Percentiles rank a stretch among this genome's conserved stretches.
These are phyloP conservation scores for Cercophora scortea DNA, from an alignment of 495 filamentous ascomycete species.

Conservation along the genomic window DNA sequence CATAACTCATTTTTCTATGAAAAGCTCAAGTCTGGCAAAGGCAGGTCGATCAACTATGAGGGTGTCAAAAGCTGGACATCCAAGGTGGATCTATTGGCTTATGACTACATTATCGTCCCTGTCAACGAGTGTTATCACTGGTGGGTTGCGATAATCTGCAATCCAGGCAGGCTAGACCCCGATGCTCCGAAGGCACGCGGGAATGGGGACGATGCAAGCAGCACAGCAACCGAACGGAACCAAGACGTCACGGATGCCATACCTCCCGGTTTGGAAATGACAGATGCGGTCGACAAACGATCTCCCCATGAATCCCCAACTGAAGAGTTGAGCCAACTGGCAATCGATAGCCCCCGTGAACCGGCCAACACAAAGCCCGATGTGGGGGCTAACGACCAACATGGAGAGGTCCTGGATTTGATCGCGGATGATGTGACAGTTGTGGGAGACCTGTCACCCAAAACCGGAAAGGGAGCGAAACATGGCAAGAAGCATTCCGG, in stretches of 20 bases:
- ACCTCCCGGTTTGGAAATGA: constrained; percentile 13
- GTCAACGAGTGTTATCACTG: constrained; percentile 85
- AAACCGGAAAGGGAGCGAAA: constrained; percentile 1
- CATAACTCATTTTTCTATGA: constrained; percentile 91
- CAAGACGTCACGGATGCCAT: neutral
- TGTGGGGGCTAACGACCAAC: constrained; percentile 1
- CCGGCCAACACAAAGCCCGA: constrained; percentile 10
- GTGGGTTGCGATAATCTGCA: constrained; percentile 96
- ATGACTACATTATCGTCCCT: constrained; percentile 85
- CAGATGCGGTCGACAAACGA: neutral
- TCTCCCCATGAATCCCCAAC: constrained; percentile 9
- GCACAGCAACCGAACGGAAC: neutral
- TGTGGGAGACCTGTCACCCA: neutral
- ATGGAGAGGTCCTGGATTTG: constrained; percentile 8
- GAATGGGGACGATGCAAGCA: neutral
- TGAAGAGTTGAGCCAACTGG: constrained; percentile 15
- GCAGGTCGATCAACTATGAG: constrained; percentile 60
- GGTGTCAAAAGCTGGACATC: constrained; percentile 85
- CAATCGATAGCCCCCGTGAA: constrained; percentile 14
- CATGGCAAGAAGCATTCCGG: constrained; percentile 16
- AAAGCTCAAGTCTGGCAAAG: constrained; percentile 51
- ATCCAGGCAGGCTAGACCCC: constrained; percentile 53
- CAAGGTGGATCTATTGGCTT: constrained; percentile 74
- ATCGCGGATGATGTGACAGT: constrained; percentile 2
- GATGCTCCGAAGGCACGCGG: neutral